Conservation (phyloP, 2,329 filamentous ascomycete species). For the Aspergillus viridinutans region DNA sequence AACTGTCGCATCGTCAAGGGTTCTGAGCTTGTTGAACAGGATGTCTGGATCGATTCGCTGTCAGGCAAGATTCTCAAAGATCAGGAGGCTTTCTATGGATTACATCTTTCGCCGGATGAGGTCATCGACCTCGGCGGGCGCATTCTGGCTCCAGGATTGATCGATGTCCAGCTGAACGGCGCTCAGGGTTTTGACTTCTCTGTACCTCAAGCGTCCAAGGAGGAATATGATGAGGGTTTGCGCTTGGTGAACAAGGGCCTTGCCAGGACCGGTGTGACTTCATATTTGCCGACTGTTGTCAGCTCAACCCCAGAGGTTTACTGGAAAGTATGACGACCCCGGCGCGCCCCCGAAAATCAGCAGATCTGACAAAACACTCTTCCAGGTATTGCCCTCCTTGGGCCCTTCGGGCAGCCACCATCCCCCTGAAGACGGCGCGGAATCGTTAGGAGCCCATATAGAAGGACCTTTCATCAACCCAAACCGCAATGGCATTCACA, state of each 20-base stretch:
- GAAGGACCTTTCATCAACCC: slow-evolving; percentile 86
- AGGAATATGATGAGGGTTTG: slow-evolving; percentile 68
- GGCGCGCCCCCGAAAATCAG: not conserved
- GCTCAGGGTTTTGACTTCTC: slow-evolving; percentile 93
- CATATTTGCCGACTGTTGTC: slow-evolving; percentile 73
- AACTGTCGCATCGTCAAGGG: slow-evolving; percentile 76
- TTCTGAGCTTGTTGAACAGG: slow-evolving; percentile 64
- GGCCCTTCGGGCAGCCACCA: slow-evolving; percentile 64
- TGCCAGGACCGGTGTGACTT: slow-evolving; percentile 77
- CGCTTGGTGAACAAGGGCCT: slow-evolving; percentile 66
- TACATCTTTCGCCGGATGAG: slow-evolving; percentile 58
- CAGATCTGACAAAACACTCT: not conserved
- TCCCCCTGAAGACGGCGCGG: slow-evolving; percentile 64
- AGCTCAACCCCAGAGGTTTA: slow-evolving; percentile 80
- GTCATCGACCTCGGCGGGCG: slow-evolving; percentile 76
- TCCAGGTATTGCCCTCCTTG: slow-evolving; percentile 65
- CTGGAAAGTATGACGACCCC: slow-evolving; percentile 53
- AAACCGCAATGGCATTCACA: slow-evolving; percentile 83
- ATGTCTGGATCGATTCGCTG: slow-evolving; percentile 81
- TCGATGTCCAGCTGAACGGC: slow-evolving; percentile 89
- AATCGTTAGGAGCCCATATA: slow-evolving; percentile 84
- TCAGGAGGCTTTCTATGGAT: slow-evolving; percentile 53
- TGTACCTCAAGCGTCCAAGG: slow-evolving; percentile 61
- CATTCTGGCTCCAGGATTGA: slow-evolving; percentile 79
- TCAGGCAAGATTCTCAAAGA: slow-evolving; percentile 78